phyloP scores from a whole-genome alignment of 768 basidiomycete species.

The Termitomyces titanicus region DNA sequence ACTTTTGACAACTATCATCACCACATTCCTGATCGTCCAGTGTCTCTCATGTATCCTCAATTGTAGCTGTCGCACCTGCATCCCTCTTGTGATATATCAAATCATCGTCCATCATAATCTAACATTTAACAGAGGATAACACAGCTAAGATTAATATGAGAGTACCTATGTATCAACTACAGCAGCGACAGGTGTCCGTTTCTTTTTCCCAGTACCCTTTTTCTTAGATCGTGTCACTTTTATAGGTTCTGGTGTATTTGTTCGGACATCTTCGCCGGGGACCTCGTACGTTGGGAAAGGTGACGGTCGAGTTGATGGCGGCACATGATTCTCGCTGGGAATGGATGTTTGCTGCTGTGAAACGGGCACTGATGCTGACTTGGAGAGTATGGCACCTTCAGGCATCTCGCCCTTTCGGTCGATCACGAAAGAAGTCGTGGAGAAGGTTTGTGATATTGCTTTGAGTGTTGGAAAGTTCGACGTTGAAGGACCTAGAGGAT shows the following conservation, averaged over 20 bases:
- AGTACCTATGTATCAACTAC: slow-evolving; percentile 8
- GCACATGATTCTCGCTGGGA: slow-evolving; percentile 17
- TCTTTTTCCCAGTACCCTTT: slow-evolving; percentile 60
- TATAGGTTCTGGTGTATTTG: slow-evolving; percentile 65
- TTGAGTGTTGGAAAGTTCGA: slow-evolving; percentile 43
- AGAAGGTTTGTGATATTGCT: slow-evolving; percentile 34
- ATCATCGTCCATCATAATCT: slow-evolving; percentile 15
- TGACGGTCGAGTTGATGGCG: slow-evolving; percentile 32
- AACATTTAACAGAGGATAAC: background rate
- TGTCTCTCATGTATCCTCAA: slow-evolving; percentile 14
- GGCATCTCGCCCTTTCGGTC: slow-evolving; percentile 90
- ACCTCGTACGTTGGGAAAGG: slow-evolving; percentile 55
- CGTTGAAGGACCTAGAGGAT: slow-evolving; percentile 22
- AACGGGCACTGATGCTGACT: slow-evolving; percentile 23
- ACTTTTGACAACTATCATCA: background rate
- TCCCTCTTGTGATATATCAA: slow-evolving; percentile 21
- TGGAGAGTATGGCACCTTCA: slow-evolving; percentile 35
- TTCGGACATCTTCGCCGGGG: slow-evolving; percentile 38
- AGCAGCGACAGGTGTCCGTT: slow-evolving; percentile 40
- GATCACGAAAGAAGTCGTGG: slow-evolving; percentile 52
- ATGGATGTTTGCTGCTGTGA: slow-evolving; percentile 19
- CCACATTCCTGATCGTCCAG: background rate
- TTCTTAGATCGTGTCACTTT: slow-evolving; percentile 76
- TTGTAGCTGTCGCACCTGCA: background rate
- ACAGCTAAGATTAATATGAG: background rate